Evolutionary conservation across 768 basidiomycete genomes (phyloP).

Genomic region (Rhodotorula taiwanensis): DNA sequence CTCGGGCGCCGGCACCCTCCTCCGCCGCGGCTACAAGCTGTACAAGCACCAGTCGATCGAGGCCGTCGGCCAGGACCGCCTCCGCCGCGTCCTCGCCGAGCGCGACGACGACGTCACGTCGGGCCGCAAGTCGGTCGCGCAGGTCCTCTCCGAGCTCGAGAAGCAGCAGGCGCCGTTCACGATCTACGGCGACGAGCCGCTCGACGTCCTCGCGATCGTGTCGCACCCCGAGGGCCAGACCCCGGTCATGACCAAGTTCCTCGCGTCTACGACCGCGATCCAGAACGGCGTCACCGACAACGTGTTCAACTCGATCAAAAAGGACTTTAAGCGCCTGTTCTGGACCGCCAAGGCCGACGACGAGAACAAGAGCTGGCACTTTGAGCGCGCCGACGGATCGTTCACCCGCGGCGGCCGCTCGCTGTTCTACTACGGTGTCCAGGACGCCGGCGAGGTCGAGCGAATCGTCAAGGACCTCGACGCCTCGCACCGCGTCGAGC

Average conservation of each 20-base stretch:
- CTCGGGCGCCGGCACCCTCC: conserved; percentile 92
- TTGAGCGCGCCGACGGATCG: conserved; percentile 93
- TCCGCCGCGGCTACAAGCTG: conserved; percentile 95
- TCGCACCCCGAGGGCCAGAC: conserved; percentile 80
- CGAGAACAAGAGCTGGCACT: conserved; percentile 97
- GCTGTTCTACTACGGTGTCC: conserved; percentile 96
- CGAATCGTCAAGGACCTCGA: conserved; percentile 59
- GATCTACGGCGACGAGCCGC: conserved; percentile 96
- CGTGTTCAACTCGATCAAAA: conserved; percentile 91
- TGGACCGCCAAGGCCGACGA: conserved; percentile 97
- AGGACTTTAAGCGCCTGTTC: conserved; percentile 86
- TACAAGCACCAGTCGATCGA: conserved; percentile 80
- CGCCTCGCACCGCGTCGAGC: conserved; percentile 69
- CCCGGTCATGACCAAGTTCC: conserved; percentile 86
- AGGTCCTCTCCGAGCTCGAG: conserved; percentile 73
- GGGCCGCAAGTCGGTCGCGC: conserved; percentile 77
- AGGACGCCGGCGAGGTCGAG: conserved; percentile 87
- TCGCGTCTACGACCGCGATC: conserved; percentile 76
- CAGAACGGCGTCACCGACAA: conserved; percentile 95
- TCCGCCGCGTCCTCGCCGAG: conserved; percentile 90
- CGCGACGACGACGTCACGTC: conserved; percentile 84
- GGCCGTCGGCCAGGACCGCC: conserved; percentile 80
- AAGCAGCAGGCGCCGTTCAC: conserved; percentile 64
- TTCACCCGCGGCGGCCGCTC: conserved; percentile 91
- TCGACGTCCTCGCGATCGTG: conserved; percentile 90